Conservation (phyloP, 331 rosid genomes). For the Prunus yedoensis region DNA sequence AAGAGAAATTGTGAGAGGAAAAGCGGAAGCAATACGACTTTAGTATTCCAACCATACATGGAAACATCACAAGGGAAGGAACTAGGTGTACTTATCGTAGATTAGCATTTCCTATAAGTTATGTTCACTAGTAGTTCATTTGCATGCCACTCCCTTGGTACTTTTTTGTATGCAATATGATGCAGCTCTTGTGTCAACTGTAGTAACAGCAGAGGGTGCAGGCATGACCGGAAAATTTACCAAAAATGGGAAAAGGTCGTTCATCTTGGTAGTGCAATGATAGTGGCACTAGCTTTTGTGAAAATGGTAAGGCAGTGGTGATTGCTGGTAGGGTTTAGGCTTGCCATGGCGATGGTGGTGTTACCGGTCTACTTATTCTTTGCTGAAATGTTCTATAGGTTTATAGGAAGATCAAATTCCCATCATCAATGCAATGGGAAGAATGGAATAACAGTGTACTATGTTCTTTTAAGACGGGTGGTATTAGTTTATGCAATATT, state of each 20-base stretch:
- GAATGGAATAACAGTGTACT: too few relatives aligned
- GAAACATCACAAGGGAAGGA: neutral
- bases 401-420: neutral
- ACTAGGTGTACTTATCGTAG: neutral
- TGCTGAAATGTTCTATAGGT: neutral
- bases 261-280: neutral
- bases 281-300: neutral
- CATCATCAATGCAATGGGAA: neutral
- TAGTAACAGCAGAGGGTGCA: neutral
- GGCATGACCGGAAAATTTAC: neutral
- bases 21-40: neutral
- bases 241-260: too few relatives aligned
- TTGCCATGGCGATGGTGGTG: neutral
- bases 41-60: neutral
- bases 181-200: neutral
- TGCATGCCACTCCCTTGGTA: conserved; percentile 1
- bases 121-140: neutral
- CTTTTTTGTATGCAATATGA: neutral
- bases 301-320: neutral
- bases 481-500: neutral
- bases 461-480: neutral
- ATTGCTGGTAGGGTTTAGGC: neutral
- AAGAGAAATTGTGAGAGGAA: neutral
- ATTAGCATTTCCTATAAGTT: neutral
- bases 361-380: neutral